Evolutionary conservation across 2,329 filamentous ascomycete species (phyloP).

Genomic region (Beauveria pseudobassiana): DNA sequence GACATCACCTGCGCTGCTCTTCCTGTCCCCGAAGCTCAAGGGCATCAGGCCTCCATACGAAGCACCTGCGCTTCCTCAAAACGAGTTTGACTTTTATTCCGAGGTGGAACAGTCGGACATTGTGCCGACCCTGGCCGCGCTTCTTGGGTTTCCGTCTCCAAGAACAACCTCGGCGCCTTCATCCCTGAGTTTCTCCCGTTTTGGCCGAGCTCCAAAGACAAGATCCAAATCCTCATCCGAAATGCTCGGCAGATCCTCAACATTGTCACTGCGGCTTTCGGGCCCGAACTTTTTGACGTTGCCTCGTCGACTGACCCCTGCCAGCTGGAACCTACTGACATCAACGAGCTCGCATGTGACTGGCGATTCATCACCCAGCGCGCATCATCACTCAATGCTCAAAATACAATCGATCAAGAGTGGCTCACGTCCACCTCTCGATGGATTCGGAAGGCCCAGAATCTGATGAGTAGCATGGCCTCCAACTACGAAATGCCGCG

Average conservation of each 20-base stretch:
- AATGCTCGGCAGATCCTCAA: constrained; percentile 77
- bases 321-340: constrained; percentile 26
- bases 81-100: constrained; percentile 77
- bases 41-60: constrained; percentile 36
- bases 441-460: constrained; percentile 68
- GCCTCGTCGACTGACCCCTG: constrained; percentile 28
- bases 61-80: constrained; percentile 50
- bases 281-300: constrained; percentile 34
- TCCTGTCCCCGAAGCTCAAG: constrained; percentile 77
- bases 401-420: constrained; percentile 24
- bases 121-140: constrained; percentile 76
- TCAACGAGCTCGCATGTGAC: constrained; percentile 58
- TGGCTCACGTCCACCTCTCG: constrained; percentile 38
- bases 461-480: constrained; percentile 77
- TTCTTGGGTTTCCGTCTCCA: constrained; percentile 79
- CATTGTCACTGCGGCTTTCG: constrained; percentile 69
- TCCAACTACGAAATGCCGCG: constrained; percentile 79
- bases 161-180: constrained; percentile 84
- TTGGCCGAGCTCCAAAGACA: constrained; percentile 52
- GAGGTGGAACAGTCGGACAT: constrained; percentile 92
- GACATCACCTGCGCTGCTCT: constrained; percentile 86
- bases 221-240: constrained; percentile 60
- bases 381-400: constrained; percentile 17
- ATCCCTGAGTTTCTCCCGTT: constrained; percentile 72
- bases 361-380: constrained; percentile 43